These are phyloP conservation scores for Phytopythium litorale DNA, from an alignment of 352 stramenopile species.

Conservation along the genomic window DNA sequence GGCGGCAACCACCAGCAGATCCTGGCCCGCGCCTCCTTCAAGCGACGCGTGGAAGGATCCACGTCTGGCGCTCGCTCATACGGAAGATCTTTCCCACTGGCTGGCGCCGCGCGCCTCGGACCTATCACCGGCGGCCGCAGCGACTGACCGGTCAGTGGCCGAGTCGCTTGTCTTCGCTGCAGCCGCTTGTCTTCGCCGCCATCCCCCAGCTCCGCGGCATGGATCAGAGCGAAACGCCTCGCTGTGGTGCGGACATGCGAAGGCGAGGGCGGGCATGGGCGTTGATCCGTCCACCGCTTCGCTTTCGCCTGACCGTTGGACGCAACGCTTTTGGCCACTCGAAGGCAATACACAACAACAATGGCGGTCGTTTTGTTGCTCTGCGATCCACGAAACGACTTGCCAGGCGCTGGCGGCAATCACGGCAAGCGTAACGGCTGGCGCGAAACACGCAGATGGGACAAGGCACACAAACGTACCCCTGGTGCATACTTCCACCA, in stretches of 20 bases:
- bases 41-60: not conserved
- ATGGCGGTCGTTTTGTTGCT: no score
- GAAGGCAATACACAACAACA: no score
- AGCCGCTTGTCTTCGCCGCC: not conserved
- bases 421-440: no score
- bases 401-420: not conserved
- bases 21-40: not conserved
- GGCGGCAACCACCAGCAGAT: not conserved
- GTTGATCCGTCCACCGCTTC: not conserved
- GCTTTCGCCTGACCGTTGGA: no score
- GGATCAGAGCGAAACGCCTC: no score
- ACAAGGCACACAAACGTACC: not conserved
- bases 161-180: not conserved
- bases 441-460: not conserved
- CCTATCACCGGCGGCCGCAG: not conserved
- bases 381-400: no score
- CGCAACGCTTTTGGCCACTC: no score
- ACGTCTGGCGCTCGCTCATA: not conserved
- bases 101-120: not conserved
- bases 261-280: not conserved
- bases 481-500: not conserved
- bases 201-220: no score
- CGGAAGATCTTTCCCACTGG: not conserved
- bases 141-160: not conserved
- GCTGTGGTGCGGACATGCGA: no score